Base-by-base conservation (phyloP, 148 eudicot genomes). In the Diospyros kaki region DNA sequence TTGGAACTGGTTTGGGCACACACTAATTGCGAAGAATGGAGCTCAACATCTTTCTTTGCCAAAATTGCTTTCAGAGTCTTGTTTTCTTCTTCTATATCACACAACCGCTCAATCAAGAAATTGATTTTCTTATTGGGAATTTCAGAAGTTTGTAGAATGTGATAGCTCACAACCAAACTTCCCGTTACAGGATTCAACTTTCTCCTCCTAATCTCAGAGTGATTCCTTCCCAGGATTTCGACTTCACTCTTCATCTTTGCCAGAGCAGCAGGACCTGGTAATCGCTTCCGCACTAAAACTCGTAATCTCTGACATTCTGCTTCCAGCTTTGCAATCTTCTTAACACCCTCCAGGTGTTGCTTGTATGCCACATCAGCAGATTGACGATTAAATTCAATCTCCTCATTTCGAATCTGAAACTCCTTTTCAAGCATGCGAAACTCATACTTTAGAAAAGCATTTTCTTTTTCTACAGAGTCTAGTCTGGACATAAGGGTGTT, bases 371-470 rank as follows among this genome's bases (percentile, higher is more conserved):
- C 81, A 59, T 80, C 87, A 9, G 82, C 78, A 61, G 87, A 80
- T 43, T 83, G 88, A 13, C 85, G 82, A 48, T 64, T 75, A 60
- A 70, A 81, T 10, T 77, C 84, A 51, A 78, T 77, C 81, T 87
- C 89, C 70, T 91, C 96, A 43, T 79, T 88, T n/a, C 80, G 71
- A 6, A 79, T 66, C 81, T 87, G 82, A 46, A 88, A 81, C 71
- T 93, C 94, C 72, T 83, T 89, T 88, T 93, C 96, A 58, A 93
- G 89, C 69, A 80, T 77, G 28, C 81, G 81, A 74, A 83, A 83
- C 78, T 93, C 97, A 28, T 90, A 90, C 82, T 91, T 88, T 28
- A 94, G 82, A 77, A 88, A 86, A n/a, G 84, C 85, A 68, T 88
- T 94, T 78, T 94, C 98, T 75, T 91, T 89, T 67, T 90, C 91